These are phyloP conservation scores for Nepenthes gracilis DNA, from an alignment of 148 eudicot species.

Conservation along the genomic window DNA sequence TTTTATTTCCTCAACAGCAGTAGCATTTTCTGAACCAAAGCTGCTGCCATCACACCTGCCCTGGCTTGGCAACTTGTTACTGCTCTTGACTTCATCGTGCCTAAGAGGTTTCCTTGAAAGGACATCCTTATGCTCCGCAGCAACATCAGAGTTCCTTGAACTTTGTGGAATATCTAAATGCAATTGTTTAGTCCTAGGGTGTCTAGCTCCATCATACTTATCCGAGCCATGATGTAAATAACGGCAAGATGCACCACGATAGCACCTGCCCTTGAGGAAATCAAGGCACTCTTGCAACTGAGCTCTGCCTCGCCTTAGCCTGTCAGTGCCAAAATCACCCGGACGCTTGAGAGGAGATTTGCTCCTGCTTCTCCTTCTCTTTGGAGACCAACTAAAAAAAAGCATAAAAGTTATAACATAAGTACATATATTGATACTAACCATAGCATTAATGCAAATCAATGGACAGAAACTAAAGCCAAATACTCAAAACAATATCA, in stretches of 20 bases:
- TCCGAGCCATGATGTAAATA: constrained; percentile 48
- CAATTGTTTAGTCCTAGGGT: constrained; percentile 30
- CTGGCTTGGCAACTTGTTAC: constrained; percentile 9
- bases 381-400: constrained; percentile 66
- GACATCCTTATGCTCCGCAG: constrained; percentile 18
- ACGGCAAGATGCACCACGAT: constrained; percentile 79
- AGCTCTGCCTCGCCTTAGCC: constrained; percentile 34
- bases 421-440: too few relatives aligned
- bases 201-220: constrained; percentile 37
- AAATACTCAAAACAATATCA: background rate
- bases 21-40: constrained; percentile 13
- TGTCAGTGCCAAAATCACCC: constrained; percentile 34
- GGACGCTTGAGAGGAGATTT: constrained; percentile 54
- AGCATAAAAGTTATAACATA: background rate
- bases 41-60: constrained; percentile 17
- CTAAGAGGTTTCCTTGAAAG: constrained; percentile 13
- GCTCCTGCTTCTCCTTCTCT: constrained; percentile 74
- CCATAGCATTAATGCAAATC: too few relatives aligned
- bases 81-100: constrained; percentile 25
- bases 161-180: constrained; percentile 17
- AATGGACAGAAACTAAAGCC: too few relatives aligned
- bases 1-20: constrained; percentile 13
- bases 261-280: constrained; percentile 63
- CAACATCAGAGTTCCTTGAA: constrained; percentile 23
- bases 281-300: constrained; percentile 49